phyloP scores from a whole-genome alignment of 2,329 filamentous ascomycete species.

The Alternaria ethzedia region DNA sequence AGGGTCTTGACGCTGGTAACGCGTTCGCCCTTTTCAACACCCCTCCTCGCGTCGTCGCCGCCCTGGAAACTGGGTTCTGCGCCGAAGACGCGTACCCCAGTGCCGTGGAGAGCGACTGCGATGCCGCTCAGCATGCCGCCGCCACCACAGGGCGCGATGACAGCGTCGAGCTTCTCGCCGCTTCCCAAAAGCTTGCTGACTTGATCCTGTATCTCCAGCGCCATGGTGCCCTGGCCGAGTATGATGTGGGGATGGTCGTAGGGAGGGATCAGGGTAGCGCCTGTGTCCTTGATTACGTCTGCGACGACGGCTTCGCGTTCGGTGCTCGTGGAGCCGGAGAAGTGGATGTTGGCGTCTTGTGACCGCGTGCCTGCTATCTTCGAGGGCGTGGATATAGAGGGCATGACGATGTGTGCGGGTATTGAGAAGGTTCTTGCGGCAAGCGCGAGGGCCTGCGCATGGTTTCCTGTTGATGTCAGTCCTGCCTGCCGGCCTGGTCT shows the following conservation, averaged over 20 bases:
- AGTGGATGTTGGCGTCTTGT: conserved; percentile 79
- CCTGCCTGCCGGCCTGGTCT: neutral
- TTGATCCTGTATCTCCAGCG: conserved; percentile 80
- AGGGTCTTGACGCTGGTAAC: conserved; percentile 73
- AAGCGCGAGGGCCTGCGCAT: conserved; percentile 89
- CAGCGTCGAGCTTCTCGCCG: conserved; percentile 49
- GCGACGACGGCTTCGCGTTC: conserved; percentile 81
- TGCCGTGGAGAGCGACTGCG: conserved; percentile 75
- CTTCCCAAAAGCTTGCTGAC: conserved; percentile 60
- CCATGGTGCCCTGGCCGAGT: conserved; percentile 89
- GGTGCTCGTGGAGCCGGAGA: conserved; percentile 78
- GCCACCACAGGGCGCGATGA: conserved; percentile 85
- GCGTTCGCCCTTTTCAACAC: conserved; percentile 68
- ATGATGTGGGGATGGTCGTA: conserved; percentile 94
- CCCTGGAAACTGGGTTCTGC: conserved; percentile 84
- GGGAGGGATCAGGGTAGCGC: conserved; percentile 81
- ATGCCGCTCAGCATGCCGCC: conserved; percentile 87
- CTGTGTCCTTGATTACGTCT: conserved; percentile 72
- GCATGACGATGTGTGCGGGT: conserved; percentile 91
- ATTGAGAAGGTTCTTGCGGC: conserved; percentile 77
- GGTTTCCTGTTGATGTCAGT: conserved; percentile 70
- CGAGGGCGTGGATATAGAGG: conserved; percentile 77
- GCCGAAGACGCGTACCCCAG: conserved; percentile 79
- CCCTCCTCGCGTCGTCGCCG: conserved; percentile 80
- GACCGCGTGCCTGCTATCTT: conserved; percentile 84